Evolutionary conservation across 2,329 filamentous ascomycete genomes (phyloP).

Genomic region (Clarireedia monteithiana): DNA sequence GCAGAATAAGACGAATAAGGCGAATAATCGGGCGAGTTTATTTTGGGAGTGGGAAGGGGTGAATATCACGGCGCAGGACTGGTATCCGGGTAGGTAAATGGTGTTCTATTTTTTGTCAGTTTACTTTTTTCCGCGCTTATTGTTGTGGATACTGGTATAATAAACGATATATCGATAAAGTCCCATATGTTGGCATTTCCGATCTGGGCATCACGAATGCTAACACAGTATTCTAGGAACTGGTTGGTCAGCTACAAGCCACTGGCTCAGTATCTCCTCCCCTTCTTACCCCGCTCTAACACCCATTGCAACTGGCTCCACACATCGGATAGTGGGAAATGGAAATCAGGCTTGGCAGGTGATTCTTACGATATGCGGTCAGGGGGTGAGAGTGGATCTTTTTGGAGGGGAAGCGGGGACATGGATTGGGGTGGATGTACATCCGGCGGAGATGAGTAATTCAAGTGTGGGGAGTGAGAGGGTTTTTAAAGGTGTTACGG

Average conservation of each 20-base stretch:
- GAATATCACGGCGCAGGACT: background rate
- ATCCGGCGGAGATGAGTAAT: slow-evolving; percentile 7
- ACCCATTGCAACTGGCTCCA: background rate
- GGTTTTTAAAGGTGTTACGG: slow-evolving; percentile 4
- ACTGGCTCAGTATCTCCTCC: too few species aligned
- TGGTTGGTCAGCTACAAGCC: too few species aligned
- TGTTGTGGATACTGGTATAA: too few species aligned
- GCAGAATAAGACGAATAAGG: background rate
- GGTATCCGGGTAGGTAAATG: background rate
- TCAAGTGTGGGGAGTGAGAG: background rate
- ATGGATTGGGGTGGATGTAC: background rate
- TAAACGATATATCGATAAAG: too few species aligned
- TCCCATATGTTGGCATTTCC: too few species aligned
- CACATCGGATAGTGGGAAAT: background rate
- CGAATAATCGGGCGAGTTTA: too few species aligned
- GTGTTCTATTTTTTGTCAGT: too few species aligned
- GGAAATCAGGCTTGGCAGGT: background rate
- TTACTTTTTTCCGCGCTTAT: too few species aligned
- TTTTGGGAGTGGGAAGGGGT: too few species aligned
- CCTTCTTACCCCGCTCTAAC: slow-evolving; percentile 1
- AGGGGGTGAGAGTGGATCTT: background rate
- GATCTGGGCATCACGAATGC: too few species aligned
- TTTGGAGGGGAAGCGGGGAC: background rate
- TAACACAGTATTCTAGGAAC: too few species aligned
- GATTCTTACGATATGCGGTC: background rate